phyloP scores from a whole-genome alignment of 768 basidiomycete genomes.

The Lanmaoa rubissima region DNA sequence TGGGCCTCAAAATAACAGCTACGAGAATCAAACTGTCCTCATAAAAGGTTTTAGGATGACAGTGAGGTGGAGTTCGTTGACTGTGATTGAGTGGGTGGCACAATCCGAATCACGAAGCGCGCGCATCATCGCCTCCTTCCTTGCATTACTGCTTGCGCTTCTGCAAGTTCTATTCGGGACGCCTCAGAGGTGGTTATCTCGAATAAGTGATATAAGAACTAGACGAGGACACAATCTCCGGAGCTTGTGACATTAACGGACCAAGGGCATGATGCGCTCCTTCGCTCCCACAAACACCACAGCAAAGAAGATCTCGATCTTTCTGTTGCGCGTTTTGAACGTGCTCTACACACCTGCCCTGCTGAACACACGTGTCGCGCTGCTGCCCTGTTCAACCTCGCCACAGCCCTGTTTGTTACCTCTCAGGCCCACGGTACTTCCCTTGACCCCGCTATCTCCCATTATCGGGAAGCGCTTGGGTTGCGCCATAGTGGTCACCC shows the following conservation, averaged over 20 bases:
- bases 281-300: background rate
- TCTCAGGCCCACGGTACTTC: background rate
- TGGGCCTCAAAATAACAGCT: background rate
- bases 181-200: background rate
- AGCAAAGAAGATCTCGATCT: background rate
- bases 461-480: slow-evolving; percentile 6
- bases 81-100: background rate
- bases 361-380: background rate
- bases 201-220: background rate
- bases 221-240: background rate
- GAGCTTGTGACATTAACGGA: background rate
- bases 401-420: slow-evolving; percentile 2
- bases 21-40: slow-evolving; percentile 12
- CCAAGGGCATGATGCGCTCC: background rate
- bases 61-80: background rate
- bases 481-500: background rate
- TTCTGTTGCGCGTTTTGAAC: slow-evolving; percentile 4
- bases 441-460: no score
- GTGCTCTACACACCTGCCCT: background rate
- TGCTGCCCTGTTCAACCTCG: slow-evolving; percentile 13
- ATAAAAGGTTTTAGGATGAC: slow-evolving; percentile 10
- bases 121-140: background rate
- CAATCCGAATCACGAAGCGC: background rate
- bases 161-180: background rate
- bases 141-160: background rate